These are phyloP conservation scores for Piper betle DNA, from an alignment of 164 flowering plant genomes.

Conservation along the genomic window DNA sequence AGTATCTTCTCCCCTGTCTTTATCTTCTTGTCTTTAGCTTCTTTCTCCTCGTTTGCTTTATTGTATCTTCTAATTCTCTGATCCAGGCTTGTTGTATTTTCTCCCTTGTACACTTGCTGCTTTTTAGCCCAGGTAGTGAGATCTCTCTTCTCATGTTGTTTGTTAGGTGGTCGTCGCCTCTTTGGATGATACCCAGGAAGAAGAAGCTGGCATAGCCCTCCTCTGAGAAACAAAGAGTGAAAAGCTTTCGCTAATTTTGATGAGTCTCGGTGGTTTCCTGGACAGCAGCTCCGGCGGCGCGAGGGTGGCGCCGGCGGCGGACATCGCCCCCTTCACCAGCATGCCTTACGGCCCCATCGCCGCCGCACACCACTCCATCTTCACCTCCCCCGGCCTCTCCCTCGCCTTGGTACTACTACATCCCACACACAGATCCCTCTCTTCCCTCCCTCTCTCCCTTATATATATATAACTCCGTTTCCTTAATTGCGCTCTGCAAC, in stretches of 20 bases:
- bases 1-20: slow-evolving; percentile 1
- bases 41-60: slow-evolving; percentile 3
- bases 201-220: background rate
- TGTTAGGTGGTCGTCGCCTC: background rate
- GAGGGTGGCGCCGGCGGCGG: slow-evolving; percentile 38
- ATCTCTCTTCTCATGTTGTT: background rate
- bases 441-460: slow-evolving; percentile 4
- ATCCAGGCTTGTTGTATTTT: background rate
- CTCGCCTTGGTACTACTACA: slow-evolving; percentile 58
- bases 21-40: slow-evolving; percentile 16
- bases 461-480: background rate
- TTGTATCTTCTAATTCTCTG: background rate
- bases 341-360: slow-evolving; percentile 45
- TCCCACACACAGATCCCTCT: background rate
- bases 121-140: too few species aligned
- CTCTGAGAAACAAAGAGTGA: background rate
- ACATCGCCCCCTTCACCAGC: slow-evolving; percentile 36
- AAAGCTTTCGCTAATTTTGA: slow-evolving; percentile 21
- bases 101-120: background rate
- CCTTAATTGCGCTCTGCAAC: slow-evolving; percentile 1
- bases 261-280: slow-evolving; percentile 91
- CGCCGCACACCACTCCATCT: slow-evolving; percentile 56
- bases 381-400: slow-evolving; percentile 87
- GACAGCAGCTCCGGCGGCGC: slow-evolving; percentile 46
- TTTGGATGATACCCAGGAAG: background rate